Evolutionary conservation across 768 basidiomycete genomes (phyloP).

Genomic region (Tricholoma matsutake): DNA sequence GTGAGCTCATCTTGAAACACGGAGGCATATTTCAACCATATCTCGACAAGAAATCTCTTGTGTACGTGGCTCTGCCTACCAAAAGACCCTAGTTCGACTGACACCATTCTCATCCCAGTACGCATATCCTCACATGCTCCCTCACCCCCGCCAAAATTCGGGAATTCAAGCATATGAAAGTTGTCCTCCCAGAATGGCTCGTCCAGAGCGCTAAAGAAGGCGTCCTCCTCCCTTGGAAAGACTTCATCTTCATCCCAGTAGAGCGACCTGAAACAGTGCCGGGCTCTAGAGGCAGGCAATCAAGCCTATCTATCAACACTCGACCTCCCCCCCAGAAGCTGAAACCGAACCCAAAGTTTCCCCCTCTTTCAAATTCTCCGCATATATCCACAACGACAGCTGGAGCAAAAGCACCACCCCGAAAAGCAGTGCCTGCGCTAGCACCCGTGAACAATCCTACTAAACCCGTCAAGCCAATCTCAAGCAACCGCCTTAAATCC

Average conservation of each 20-base stretch:
- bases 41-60: constrained; percentile 71
- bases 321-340: constrained; percentile 2
- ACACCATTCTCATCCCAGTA: constrained; percentile 40
- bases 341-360: not conserved
- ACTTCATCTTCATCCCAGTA: constrained; percentile 58
- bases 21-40: constrained; percentile 86
- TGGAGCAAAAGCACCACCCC: not conserved
- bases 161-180: constrained; percentile 89
- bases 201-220: constrained; percentile 71
- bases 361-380: not conserved
- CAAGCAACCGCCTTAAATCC: not conserved
- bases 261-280: constrained; percentile 49
- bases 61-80: constrained; percentile 42
- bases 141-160: constrained; percentile 87
- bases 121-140: constrained; percentile 89
- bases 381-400: not conserved
- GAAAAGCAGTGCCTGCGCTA: not conserved
- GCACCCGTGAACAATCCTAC: not conserved
- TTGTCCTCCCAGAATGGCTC: constrained; percentile 88
- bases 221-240: constrained; percentile 73
- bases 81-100: not conserved
- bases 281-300: constrained; percentile 41
- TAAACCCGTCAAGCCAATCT: not conserved
- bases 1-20: constrained; percentile 74
- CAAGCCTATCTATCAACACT: constrained; percentile 25